A percentile compares a stretch with the other conserved stretches of the same genome.
Evolutionary conservation across 768 basidiomycete species (phyloP).

Genomic region (Russula sp.): DNA sequence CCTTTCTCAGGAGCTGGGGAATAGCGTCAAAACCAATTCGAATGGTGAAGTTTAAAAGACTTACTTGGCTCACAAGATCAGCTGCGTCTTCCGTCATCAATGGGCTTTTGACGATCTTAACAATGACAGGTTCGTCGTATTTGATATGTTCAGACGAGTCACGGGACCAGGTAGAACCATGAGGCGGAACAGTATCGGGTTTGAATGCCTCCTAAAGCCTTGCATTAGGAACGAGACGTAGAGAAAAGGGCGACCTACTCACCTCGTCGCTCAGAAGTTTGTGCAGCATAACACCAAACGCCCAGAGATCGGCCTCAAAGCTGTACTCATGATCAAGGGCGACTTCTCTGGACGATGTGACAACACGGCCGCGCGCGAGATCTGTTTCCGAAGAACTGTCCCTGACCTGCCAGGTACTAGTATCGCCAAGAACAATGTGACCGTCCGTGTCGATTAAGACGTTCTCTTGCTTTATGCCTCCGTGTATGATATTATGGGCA

Average conservation of each 20-base stretch:
- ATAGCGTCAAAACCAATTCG: neutral
- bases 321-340: slow-evolving; percentile 13
- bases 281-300: slow-evolving; percentile 27
- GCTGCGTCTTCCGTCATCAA: slow-evolving; percentile 19
- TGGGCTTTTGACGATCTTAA: slow-evolving; percentile 1
- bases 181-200: too few relatives aligned
- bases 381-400: slow-evolving; percentile 48
- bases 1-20: slow-evolving; percentile 7
- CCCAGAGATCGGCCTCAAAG: slow-evolving; percentile 29
- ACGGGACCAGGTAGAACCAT: slow-evolving; percentile 14
- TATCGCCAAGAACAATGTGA: slow-evolving; percentile 84
- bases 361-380: slow-evolving; percentile 8
- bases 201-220: slow-evolving; percentile 15
- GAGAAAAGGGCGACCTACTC: neutral
- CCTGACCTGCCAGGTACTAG: slow-evolving; percentile 91
- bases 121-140: slow-evolving; percentile 7
- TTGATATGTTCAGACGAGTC: slow-evolving; percentile 9
- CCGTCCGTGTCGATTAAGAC: slow-evolving; percentile 88
- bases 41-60: neutral
- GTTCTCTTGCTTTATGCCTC: slow-evolving; percentile 98
- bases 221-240: neutral
- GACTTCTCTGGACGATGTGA: slow-evolving; percentile 26
- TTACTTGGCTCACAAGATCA: slow-evolving; percentile 16
- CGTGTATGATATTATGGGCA: slow-evolving; percentile 95
- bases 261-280: slow-evolving; percentile 22